Evolutionary conservation across 2,329 filamentous ascomycete species (phyloP), one percentile per base, ranked within the genome.

Genomic region (Neofusicoccum parvum): DNA sequence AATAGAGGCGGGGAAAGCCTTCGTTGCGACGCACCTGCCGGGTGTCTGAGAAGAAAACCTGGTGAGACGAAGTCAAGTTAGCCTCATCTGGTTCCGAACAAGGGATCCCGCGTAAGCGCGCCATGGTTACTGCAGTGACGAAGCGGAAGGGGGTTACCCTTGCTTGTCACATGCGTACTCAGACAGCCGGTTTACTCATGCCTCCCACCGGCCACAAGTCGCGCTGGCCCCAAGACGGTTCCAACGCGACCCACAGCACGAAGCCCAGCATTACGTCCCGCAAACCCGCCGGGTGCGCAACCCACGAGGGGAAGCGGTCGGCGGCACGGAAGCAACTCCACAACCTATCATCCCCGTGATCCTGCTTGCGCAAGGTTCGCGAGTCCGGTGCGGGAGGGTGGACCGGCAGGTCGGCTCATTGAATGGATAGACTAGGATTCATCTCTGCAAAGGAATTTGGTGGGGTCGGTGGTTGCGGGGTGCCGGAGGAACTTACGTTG

Each of bases 341-440:
- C 90, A 89, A 91, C 90, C 85, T 48, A 76, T 79, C 92, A 89
- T 60, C 48, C 64, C 64, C 14, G 83, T 92, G 27, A 79, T 81
- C 84, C 79, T 74, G 74, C 78, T 72, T 77, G 37, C 37, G 37
- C 37, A 39, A 66, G 67, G 50, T 32, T 75, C 72, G 34, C 76
- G 70, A 73, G 87, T 92, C 81, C 76, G 86, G 89, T 91, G 87
- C 78, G 89, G 86, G 85, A 92, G 90, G 81, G 86, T 87, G 85
- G 86, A 88, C 90, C 82, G 89, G 88, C 82, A 76, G 80, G 80
- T 79, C 23, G 85, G 64, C 27, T 86, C 83, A 77, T 86, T 84
- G 84, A 86, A 86, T 86, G 84, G 84, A 86, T 86, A 83, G 82
- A 86, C 84, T 86, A 76, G 81, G 80, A 85, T 82, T 85, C 84